Conservation (phyloP, 495 filamentous ascomycete genomes). For the Penicillium pancosmium region DNA sequence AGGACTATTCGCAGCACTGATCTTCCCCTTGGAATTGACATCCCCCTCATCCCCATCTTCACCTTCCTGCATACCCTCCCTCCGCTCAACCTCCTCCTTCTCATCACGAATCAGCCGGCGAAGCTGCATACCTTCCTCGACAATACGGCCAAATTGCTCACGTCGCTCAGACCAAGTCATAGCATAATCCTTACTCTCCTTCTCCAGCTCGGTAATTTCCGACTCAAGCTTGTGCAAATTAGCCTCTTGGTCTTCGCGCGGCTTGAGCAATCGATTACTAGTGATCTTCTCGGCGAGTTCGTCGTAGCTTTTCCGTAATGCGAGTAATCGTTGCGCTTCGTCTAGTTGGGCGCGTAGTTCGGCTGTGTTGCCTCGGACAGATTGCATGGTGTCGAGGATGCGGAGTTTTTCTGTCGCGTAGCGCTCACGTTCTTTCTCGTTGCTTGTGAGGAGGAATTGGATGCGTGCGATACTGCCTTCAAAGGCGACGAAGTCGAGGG, state of each 20-base stretch:
- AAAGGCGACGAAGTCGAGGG: slow-evolving; percentile 88
- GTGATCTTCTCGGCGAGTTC: slow-evolving; percentile 85
- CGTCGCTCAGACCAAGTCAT: slow-evolving; percentile 83
- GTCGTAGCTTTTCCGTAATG: slow-evolving; percentile 83
- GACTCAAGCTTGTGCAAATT: slow-evolving; percentile 78
- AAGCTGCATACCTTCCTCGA: slow-evolving; percentile 87
- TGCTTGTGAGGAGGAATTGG: slow-evolving; percentile 82
- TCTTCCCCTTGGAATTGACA: slow-evolving; percentile 51
- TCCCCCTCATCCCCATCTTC: slow-evolving; percentile 77
- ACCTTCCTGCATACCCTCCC: slow-evolving; percentile 76
- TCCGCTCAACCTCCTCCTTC: slow-evolving; percentile 81
- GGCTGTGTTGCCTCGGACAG: slow-evolving; percentile 74
- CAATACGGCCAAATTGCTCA: slow-evolving; percentile 86
- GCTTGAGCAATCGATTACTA: slow-evolving; percentile 72
- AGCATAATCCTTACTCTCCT: slow-evolving; percentile 79
- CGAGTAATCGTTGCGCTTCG: slow-evolving; percentile 73
- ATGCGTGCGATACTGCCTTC: slow-evolving; percentile 85
- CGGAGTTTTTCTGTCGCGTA: slow-evolving; percentile 79
- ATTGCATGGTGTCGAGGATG: slow-evolving; percentile 73
- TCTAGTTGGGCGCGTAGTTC: slow-evolving; percentile 72
- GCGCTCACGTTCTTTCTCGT: slow-evolving; percentile 79
- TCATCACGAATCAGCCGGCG: slow-evolving; percentile 87
- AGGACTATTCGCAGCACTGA: slow-evolving; percentile 66
- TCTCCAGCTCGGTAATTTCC: slow-evolving; percentile 86
- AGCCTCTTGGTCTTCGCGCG: slow-evolving; percentile 78